A percentile compares a stretch with the other conserved stretches of the same genome.
phyloP scores from a whole-genome alignment of 2,329 filamentous ascomycete species.

The Aspergillus fumigatiaffinis region DNA sequence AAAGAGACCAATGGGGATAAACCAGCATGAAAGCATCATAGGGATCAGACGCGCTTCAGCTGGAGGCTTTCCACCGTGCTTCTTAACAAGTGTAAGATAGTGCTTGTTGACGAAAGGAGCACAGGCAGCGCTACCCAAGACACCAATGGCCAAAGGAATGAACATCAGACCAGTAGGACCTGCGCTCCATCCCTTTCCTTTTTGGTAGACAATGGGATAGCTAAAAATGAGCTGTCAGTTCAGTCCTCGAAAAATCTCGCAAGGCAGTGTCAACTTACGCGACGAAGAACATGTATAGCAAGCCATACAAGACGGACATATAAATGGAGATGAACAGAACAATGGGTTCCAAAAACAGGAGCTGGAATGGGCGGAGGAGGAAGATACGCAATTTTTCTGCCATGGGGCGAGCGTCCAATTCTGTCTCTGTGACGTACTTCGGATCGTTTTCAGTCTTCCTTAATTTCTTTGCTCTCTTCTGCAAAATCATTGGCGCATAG shows the following conservation, averaged over 20 bases:
- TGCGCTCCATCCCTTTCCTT: conserved; percentile 73
- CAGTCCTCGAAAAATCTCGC: background rate
- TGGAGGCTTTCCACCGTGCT: conserved; percentile 68
- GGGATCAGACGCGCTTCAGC: conserved; percentile 75
- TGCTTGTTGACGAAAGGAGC: conserved; percentile 75
- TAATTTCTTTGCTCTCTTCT: conserved; percentile 65
- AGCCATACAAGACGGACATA: conserved; percentile 68
- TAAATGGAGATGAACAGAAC: conserved; percentile 80
- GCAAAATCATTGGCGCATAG: conserved; percentile 75
- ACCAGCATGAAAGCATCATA: conserved; percentile 76
- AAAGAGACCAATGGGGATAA: conserved; percentile 63
- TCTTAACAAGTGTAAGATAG: conserved; percentile 62
- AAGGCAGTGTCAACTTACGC: conserved; percentile 48
- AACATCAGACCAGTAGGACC: conserved; percentile 80
- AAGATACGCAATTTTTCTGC: conserved; percentile 68
- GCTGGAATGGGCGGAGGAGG: conserved; percentile 76
- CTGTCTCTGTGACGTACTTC: conserved; percentile 72
- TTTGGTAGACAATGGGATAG: conserved; percentile 63
- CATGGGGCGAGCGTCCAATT: conserved; percentile 69
- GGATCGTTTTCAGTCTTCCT: conserved; percentile 64
- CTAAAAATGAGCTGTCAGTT: conserved; percentile 18
- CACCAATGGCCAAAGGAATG: conserved; percentile 75
- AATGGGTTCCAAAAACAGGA: conserved; percentile 79
- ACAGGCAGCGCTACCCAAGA: conserved; percentile 62
- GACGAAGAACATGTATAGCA: conserved; percentile 52